These are phyloP conservation scores for Pseudohalonectria lignicola DNA, from an alignment of 2,329 filamentous ascomycete genomes.

Conservation along the genomic window DNA sequence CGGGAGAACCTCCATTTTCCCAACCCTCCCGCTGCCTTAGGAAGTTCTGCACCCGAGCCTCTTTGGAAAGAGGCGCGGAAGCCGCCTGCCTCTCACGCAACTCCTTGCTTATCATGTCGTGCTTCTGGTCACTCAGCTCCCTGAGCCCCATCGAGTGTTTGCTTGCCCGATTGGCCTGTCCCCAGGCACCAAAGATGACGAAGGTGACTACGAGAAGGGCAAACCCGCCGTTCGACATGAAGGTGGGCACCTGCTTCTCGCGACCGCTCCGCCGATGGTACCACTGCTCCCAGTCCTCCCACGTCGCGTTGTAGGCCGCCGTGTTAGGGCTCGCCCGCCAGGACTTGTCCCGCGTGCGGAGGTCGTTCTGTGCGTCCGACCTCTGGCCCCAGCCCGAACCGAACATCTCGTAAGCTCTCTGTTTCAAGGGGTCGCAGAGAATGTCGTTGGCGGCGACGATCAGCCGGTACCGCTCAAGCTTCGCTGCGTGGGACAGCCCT, in stretches of 20 bases:
- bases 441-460: slow-evolving; percentile 82
- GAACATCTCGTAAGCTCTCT: slow-evolving; percentile 70
- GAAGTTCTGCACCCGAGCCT: slow-evolving; percentile 68
- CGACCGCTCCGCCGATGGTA: slow-evolving; percentile 40
- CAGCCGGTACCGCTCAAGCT: slow-evolving; percentile 82
- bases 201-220: slow-evolving; percentile 59
- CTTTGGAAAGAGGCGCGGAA: slow-evolving; percentile 38
- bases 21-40: slow-evolving; percentile 56
- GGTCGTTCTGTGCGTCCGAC: slow-evolving; percentile 40
- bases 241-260: slow-evolving; percentile 42
- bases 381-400: slow-evolving; percentile 68
- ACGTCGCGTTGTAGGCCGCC: slow-evolving; percentile 68
- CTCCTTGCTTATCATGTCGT: slow-evolving; percentile 53
- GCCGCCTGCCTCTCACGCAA: slow-evolving; percentile 41
- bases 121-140: slow-evolving; percentile 54
- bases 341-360: slow-evolving; percentile 27
- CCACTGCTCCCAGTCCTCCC: slow-evolving; percentile 95
- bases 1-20: too few species aligned
- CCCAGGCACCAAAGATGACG: slow-evolving; percentile 57
- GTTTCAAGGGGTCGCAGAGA: slow-evolving; percentile 69
- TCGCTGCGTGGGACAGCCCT: slow-evolving; percentile 45
- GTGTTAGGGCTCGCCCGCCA: slow-evolving; percentile 39
- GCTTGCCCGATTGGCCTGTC: slow-evolving; percentile 61
- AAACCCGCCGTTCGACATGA: slow-evolving; percentile 73
- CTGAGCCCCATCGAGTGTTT: slow-evolving; percentile 50